A percentile compares a stretch with the other conserved stretches of the same genome.
Conservation (phyloP, 164 flowering plant genomes). For the Magnolia officinalis region DNA sequence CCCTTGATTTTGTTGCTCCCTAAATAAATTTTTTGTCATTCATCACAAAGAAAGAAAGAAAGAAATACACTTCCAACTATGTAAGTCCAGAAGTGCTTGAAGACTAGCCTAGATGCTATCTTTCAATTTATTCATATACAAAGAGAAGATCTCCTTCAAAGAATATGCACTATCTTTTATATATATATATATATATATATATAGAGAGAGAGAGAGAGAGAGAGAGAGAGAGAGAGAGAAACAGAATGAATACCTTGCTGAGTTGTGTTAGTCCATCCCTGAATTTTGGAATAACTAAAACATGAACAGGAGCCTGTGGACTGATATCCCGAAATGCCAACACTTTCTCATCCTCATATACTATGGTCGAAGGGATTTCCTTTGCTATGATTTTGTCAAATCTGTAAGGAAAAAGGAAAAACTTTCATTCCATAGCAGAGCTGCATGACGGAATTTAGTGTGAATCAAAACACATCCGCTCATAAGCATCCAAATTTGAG, state of each 20-base stretch:
- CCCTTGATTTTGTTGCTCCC: too few species aligned
- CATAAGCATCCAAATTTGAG: neutral
- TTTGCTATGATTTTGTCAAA: conserved; percentile 94
- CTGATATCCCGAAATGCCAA: conserved; percentile 83
- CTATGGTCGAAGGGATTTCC: conserved; percentile 83
- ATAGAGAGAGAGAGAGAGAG: neutral
- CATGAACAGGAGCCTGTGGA: conserved; percentile 95
- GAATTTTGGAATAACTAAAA: conserved; percentile 76
- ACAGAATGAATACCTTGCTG: conserved; percentile 43
- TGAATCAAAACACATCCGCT: neutral
- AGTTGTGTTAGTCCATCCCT: conserved; percentile 83
- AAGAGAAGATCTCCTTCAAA: neutral
- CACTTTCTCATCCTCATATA: conserved; percentile 88
- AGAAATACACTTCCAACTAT: too few species aligned
- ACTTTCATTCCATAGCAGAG: neutral
- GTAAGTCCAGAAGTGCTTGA: too few species aligned
- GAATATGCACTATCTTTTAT: neutral
- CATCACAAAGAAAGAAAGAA: too few species aligned
- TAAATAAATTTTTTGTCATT: too few species aligned
- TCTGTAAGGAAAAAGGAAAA: conserved; percentile 32
- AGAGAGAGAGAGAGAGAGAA: neutral
- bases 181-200: too few species aligned
- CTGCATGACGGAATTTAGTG: neutral
- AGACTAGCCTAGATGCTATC: neutral
- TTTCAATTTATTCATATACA: neutral